Conservation (phyloP, 192 early-diverging fungal species). For the Coemansia sp. region DNA sequence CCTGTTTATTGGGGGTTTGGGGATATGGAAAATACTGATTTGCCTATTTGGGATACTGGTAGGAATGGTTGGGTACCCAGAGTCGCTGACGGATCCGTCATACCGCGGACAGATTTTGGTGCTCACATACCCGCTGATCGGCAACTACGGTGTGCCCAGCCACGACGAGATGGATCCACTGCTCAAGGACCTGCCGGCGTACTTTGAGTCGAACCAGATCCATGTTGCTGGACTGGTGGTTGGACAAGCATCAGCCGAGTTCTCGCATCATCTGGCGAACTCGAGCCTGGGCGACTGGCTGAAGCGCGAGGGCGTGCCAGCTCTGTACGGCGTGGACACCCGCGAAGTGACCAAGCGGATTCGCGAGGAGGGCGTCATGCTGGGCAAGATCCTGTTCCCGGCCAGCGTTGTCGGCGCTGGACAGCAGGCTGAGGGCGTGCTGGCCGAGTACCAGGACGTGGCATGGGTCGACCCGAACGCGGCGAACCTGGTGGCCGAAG, state of each 20-base stretch:
- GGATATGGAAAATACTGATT: no score
- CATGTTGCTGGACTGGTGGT: slow-evolving; percentile 92
- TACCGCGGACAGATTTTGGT: slow-evolving; percentile 98
- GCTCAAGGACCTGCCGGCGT: slow-evolving; percentile 83
- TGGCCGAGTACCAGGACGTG: slow-evolving; percentile 75
- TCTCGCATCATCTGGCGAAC: slow-evolving; percentile 88
- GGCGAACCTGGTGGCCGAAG: slow-evolving; percentile 91
- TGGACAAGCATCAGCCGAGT: slow-evolving; percentile 87
- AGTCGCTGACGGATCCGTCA: slow-evolving; percentile 97
- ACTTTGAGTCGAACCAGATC: slow-evolving; percentile 96
- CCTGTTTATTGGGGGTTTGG: no score
- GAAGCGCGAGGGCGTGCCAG: slow-evolving; percentile 89
- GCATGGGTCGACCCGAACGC: slow-evolving; percentile 92
- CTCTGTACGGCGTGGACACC: slow-evolving; percentile 93
- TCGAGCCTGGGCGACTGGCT: slow-evolving; percentile 88
- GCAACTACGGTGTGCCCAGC: slow-evolving; percentile 97
- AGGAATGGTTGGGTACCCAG: slow-evolving; percentile 98
- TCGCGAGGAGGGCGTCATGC: slow-evolving; percentile 81
- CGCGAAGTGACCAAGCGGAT: slow-evolving; percentile 97
- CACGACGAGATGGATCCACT: slow-evolving; percentile 77
- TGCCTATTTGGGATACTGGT: no score
- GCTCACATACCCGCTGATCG: slow-evolving; percentile 94
- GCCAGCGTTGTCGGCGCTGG: slow-evolving; percentile 54
- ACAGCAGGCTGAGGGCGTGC: slow-evolving; percentile 51
- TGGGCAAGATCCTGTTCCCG: slow-evolving; percentile 92